Evolutionary conservation across 352 stramenopile species (phyloP).

Genomic region (Saprolegnia diclina): DNA sequence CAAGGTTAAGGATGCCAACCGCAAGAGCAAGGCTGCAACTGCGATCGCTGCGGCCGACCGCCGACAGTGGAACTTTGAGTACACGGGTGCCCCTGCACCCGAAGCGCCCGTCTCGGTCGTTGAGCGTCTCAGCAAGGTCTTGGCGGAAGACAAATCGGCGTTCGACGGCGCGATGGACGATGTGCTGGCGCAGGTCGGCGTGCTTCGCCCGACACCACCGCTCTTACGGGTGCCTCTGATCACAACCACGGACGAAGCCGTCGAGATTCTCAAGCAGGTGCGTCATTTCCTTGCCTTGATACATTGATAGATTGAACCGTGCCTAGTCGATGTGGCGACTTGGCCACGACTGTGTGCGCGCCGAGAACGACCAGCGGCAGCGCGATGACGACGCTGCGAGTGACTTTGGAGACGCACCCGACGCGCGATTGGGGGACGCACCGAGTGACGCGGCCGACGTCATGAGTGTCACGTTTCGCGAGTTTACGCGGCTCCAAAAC

Average conservation of each 20-base stretch:
- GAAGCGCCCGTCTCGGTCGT: not conserved
- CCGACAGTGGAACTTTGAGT: constrained; percentile 15
- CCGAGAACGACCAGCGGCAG: constrained; percentile 32
- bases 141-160: constrained; percentile 5
- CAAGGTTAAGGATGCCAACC: constrained; percentile 7
- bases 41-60: not conserved
- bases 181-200: constrained; percentile 29
- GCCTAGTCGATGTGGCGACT: constrained; percentile 15
- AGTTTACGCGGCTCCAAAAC: constrained; percentile 30
- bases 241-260: constrained; percentile 47
- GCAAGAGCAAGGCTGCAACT: not conserved
- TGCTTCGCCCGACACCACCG: not conserved
- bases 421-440: constrained; percentile 28
- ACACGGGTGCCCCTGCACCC: constrained; percentile 13
- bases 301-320: not conserved
- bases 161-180: constrained; percentile 36
- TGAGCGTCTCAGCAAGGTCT: not conserved
- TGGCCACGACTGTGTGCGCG: constrained; percentile 30
- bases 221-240: constrained; percentile 33
- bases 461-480: constrained; percentile 36
- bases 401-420: constrained; percentile 42
- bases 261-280: constrained; percentile 44
- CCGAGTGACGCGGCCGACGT: constrained; percentile 17
- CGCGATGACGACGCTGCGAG: constrained; percentile 36
- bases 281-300: not conserved